Evolutionary conservation across 2,329 filamentous ascomycete genomes (phyloP).

Genomic region (Arachnomyces sp.): DNA sequence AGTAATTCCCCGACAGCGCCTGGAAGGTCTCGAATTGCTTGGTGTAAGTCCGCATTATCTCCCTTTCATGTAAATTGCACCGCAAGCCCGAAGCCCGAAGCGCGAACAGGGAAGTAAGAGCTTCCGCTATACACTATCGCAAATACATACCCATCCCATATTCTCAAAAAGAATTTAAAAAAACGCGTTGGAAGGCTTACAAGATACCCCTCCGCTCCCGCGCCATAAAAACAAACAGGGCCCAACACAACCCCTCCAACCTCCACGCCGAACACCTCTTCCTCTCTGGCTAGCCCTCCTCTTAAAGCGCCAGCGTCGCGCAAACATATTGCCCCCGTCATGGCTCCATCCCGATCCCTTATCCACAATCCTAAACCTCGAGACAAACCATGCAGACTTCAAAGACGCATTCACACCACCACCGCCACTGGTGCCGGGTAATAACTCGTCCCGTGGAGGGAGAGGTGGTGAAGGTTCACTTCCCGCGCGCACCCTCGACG

Average conservation of each 20-base stretch:
- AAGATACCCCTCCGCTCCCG: slow-evolving; percentile 7
- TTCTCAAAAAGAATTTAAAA: slow-evolving; percentile 1
- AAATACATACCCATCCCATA: neutral
- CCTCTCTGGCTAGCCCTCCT: slow-evolving; percentile 94
- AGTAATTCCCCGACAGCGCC: slow-evolving; percentile 79
- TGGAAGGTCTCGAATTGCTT: slow-evolving; percentile 78
- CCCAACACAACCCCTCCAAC: slow-evolving; percentile 64
- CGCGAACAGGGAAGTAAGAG: neutral
- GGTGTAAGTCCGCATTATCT: slow-evolving; percentile 55
- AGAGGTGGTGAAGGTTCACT: slow-evolving; percentile 17
- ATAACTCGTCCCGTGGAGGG: slow-evolving; percentile 4
- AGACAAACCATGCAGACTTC: slow-evolving; percentile 58
- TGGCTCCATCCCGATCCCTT: slow-evolving; percentile 79
- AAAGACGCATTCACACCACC: slow-evolving; percentile 69
- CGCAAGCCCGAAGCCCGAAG: neutral
- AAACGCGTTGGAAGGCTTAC: neutral
- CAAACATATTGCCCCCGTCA: slow-evolving; percentile 82
- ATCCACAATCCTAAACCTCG: slow-evolving; percentile 67
- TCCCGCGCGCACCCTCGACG: slow-evolving; percentile 30
- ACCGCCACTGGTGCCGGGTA: slow-evolving; percentile 53
- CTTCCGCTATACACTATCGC: neutral
- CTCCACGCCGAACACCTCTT: slow-evolving; percentile 69
- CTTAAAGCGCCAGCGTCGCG: slow-evolving; percentile 86
- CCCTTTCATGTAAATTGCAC: neutral
- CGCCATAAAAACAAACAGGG: slow-evolving; percentile 49